Evolutionary conservation across 768 basidiomycete species (phyloP).

Genomic region (Suillus lakei): DNA sequence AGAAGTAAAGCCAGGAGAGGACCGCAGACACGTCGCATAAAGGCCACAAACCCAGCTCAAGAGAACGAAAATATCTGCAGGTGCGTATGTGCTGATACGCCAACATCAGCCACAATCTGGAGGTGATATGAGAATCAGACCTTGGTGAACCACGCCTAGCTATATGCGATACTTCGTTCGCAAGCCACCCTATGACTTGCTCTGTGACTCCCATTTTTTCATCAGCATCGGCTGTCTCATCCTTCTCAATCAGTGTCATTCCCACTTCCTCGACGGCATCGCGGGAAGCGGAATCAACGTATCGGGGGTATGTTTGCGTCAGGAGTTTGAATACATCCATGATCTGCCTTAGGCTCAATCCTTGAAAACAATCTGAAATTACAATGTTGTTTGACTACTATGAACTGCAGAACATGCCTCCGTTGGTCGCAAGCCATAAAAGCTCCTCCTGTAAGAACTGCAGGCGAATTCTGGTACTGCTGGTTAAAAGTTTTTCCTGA

Average conservation of each 20-base stretch:
- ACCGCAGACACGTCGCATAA: constrained; percentile 54
- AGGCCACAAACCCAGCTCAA: constrained; percentile 73
- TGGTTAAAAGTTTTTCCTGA: constrained; percentile 50
- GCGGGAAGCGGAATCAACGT: constrained; percentile 72
- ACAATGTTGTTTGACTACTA: background rate
- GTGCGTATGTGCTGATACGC: constrained; percentile 51
- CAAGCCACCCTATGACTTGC: constrained; percentile 78
- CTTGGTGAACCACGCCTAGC: constrained; percentile 56
- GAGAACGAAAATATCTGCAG: constrained; percentile 68
- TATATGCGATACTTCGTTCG: constrained; percentile 64
- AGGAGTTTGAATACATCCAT: constrained; percentile 76
- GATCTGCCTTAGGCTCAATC: constrained; percentile 60
- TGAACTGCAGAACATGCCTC: constrained; percentile 47
- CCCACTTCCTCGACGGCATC: constrained; percentile 73
- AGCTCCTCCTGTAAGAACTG: constrained; percentile 70
- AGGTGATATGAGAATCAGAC: constrained; percentile 43
- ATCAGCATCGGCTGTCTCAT: constrained; percentile 53
- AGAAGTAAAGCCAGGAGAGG: constrained; percentile 48
- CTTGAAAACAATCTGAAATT: constrained; percentile 40
- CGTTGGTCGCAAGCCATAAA: constrained; percentile 57
- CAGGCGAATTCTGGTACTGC: constrained; percentile 57
- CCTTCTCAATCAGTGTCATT: constrained; percentile 64
- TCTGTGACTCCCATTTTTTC: constrained; percentile 64
- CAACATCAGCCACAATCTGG: background rate
- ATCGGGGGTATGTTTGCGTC: constrained; percentile 78